Base-by-base conservation (phyloP, 352 stramenopile genomes). In the Phytopythium kandeliae region DNA sequence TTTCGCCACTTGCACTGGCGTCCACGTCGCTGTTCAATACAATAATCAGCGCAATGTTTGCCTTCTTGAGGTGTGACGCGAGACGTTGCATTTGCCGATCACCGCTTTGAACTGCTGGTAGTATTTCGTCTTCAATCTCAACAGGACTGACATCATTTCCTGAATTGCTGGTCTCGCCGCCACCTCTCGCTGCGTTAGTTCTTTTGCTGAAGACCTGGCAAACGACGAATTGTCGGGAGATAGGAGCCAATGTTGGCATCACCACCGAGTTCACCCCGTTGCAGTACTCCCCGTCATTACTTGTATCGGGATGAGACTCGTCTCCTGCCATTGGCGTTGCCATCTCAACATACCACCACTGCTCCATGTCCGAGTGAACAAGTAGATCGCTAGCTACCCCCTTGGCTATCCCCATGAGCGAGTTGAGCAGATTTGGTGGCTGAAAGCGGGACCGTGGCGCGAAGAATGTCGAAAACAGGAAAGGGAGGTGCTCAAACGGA, bases 401-500 rank as follows among this genome's bases (percentile, higher is more conserved):
- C 55, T 74, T 74, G 31, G 57, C 46, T 41, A 74, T 74, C 36
- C 62, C 65, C 40, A 38, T 28, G 13, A 74, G 55, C 19, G 65
- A 71, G 40, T 56, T 37, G 2, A 68, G 34, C 17, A 70, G 52
- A 26, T 59, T 69, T 55, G 61, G 61, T 12, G 64, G 51, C 21
- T 65, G 48, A 45, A 67, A 62, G 8, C 48, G 26, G 33, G 42
- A 21, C 5, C 45, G 55, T 4, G 50, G 43, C 9, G 57, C 55
- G 35, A 63, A 58, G 28, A 65, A 62, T 11, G 65, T 62, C 19
- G 70, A 64, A 25, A 74, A 74, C 35, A 78, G 57, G 24, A 65
- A 77, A 10, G 55, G 54, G 0, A 80, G 44, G 16, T 89, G 78
- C 26, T 78, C 56, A 37, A 89, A 89, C 6, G 76, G 76, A 2